Evolutionary conservation across 805 yeast genomes (phyloP).

Genomic region (Wickerhamiella qilinensis): DNA sequence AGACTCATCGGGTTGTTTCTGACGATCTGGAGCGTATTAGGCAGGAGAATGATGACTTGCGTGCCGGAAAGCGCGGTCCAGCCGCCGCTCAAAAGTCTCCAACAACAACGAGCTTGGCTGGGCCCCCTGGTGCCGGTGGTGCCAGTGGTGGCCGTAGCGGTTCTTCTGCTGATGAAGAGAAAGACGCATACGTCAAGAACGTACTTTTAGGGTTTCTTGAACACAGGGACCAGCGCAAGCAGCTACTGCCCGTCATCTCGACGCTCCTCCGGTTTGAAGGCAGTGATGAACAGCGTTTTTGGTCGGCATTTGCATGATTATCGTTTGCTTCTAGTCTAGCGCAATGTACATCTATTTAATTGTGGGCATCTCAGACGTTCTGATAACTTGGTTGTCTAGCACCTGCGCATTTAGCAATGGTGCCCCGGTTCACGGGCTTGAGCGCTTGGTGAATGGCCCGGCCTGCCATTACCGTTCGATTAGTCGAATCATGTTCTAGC

Average conservation of each 20-base stretch:
- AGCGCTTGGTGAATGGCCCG: neutral
- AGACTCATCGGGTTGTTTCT: slow-evolving; percentile 19
- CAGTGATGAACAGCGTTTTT: slow-evolving; percentile 59
- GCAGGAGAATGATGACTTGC: slow-evolving; percentile 10
- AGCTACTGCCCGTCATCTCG: slow-evolving; percentile 71
- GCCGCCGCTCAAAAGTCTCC: slow-evolving; percentile 1
- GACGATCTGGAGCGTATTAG: slow-evolving; percentile 21
- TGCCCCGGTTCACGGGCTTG: neutral
- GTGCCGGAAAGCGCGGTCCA: slow-evolving; percentile 5
- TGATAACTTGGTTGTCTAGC: neutral
- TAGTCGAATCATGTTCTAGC: neutral
- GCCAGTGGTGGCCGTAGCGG: neutral
- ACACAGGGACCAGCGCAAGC: slow-evolving; percentile 79
- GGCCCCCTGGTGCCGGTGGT: slow-evolving; percentile 1
- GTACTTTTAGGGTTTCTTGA: slow-evolving; percentile 84
- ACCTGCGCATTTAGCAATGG: neutral
- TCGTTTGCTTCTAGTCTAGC: neutral
- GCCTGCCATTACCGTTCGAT: neutral
- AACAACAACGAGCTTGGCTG: slow-evolving; percentile 3
- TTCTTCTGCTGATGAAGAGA: slow-evolving; percentile 23
- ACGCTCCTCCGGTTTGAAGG: slow-evolving; percentile 52
- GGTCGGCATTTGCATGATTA: slow-evolving; percentile 14
- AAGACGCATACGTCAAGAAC: slow-evolving; percentile 69
- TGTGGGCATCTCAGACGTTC: neutral
- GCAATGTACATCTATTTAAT: neutral